Conservation (phyloP, 2,329 filamentous ascomycete species). For the Shiraia sp. region DNA sequence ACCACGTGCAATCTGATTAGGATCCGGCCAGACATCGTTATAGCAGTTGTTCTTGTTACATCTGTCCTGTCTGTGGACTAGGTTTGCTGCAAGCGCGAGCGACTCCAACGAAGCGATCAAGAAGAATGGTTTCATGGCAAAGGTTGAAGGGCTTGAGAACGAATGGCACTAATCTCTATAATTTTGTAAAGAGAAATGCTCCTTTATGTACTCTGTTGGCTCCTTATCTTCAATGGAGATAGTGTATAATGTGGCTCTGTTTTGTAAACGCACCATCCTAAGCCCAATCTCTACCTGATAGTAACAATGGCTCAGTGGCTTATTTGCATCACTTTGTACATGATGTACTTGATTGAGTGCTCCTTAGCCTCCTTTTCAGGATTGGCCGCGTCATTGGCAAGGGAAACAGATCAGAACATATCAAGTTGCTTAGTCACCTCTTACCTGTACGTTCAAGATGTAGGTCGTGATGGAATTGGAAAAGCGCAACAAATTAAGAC, state of each 20-base stretch:
- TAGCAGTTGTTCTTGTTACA: slow-evolving; percentile 31
- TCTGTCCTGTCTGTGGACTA: slow-evolving; percentile 20
- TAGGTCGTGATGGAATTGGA: too few species aligned
- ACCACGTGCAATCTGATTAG: slow-evolving; percentile 13
- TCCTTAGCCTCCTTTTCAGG: neutral
- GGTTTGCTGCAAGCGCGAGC: slow-evolving; percentile 15
- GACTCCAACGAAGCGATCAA: slow-evolving; percentile 12
- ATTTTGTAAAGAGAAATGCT: neutral
- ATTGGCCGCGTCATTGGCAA: neutral
- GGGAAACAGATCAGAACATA: neutral
- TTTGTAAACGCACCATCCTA: too few species aligned
- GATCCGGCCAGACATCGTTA: slow-evolving; percentile 25
- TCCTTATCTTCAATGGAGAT: too few species aligned
- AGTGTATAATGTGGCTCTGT: too few species aligned
- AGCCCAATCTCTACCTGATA: neutral
- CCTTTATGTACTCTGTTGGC: too few species aligned
- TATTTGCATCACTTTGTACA: slow-evolving; percentile 5
- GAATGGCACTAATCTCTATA: slow-evolving; percentile 1
- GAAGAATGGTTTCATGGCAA: slow-evolving; percentile 29
- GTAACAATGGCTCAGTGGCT: slow-evolving; percentile 6
- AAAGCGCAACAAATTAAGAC: too few species aligned
- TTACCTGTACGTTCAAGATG: too few species aligned
- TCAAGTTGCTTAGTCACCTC: too few species aligned
- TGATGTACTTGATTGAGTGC: neutral
- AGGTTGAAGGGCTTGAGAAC: slow-evolving; percentile 4